Evolutionary conservation across 257 asterid genomes (phyloP).

Genomic region (Nicotiana knightiana): DNA sequence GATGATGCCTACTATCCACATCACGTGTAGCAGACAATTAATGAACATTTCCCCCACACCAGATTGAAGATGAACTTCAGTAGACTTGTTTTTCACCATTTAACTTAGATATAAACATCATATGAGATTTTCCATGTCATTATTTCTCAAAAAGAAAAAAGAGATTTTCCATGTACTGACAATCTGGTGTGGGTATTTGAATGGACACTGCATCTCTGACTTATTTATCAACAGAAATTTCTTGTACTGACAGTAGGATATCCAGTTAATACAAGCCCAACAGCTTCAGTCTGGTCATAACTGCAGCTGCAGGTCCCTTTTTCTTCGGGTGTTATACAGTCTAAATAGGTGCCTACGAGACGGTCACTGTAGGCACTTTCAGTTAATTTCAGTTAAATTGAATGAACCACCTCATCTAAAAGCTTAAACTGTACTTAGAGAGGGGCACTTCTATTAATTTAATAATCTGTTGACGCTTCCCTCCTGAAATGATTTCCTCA

Average conservation of each 20-base stretch:
- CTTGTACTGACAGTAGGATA: background rate
- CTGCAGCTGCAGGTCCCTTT: background rate
- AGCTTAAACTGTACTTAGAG: background rate
- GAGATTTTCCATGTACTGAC: background rate
- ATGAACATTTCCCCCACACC: background rate
- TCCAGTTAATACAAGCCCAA: background rate
- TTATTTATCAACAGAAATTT: background rate
- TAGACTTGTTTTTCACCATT: background rate
- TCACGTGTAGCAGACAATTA: background rate
- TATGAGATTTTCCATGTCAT: background rate
- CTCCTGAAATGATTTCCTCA: conserved; percentile 6
- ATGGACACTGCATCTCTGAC: background rate
- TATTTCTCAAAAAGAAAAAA: too few species aligned
- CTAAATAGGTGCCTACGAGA: background rate
- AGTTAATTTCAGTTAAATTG: background rate
- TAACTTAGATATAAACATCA: background rate
- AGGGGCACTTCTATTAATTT: background rate
- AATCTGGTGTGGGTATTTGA: background rate
- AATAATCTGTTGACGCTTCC: background rate
- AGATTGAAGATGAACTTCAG: background rate
- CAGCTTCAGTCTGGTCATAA: background rate
- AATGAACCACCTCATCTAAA: background rate
- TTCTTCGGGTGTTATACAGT: background rate
- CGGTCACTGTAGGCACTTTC: background rate
- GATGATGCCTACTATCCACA: background rate